A percentile compares a stretch with the other conserved stretches of the same genome.
phyloP scores from a whole-genome alignment of 176 grass and related monocot species.

The Oryza meyeriana region DNA sequence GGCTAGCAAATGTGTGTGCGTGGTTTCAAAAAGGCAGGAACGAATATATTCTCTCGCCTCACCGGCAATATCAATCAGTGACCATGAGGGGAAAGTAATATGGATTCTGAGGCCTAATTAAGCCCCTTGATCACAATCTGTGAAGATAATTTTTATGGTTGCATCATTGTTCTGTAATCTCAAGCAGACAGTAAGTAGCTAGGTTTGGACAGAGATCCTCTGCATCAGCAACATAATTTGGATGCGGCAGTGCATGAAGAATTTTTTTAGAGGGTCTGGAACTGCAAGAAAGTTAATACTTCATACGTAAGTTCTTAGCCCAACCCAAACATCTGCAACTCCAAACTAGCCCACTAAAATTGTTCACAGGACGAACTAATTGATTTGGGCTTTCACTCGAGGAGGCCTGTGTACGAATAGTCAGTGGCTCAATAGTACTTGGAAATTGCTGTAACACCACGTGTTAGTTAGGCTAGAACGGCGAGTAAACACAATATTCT shows the following conservation, averaged over 20 bases:
- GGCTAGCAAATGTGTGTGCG: conserved; percentile 13
- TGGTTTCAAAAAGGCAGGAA: conserved; percentile 17
- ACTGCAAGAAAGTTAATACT: no score
- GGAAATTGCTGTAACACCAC: neutral
- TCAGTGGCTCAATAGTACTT: neutral
- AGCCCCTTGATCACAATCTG: neutral
- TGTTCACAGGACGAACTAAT: neutral
- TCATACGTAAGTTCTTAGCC: no score
- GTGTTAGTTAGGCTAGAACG: no score
- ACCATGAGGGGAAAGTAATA: neutral
- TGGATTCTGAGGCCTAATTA: neutral
- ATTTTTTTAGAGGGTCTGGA: no score
- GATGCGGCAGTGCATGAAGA: neutral
- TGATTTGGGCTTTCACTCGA: neutral
- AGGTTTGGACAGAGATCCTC: neutral
- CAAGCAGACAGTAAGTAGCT: neutral
- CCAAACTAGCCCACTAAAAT: no score
- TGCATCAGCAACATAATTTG: neutral
- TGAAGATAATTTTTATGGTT: neutral
- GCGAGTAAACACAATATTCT: no score
- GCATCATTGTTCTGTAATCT: neutral
- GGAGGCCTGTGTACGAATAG: no score
- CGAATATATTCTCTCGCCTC: conserved; percentile 50
- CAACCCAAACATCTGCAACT: neutral
- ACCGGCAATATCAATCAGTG: conserved; percentile 13